Base-by-base conservation (phyloP, 2,329 filamentous ascomycete species). In the Aaosphaeria pasadenensis region DNA sequence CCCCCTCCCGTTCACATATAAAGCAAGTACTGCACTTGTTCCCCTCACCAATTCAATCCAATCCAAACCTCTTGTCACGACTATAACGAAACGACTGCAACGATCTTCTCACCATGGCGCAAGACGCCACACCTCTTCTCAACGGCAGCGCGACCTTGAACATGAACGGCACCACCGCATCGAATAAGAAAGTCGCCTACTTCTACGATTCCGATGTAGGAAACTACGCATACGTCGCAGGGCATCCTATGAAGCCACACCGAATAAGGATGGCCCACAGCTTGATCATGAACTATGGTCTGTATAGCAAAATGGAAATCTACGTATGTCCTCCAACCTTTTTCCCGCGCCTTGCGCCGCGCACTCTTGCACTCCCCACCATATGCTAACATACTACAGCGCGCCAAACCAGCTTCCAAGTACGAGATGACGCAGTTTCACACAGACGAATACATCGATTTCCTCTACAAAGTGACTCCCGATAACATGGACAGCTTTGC, bases 121-220 rank as follows among this genome's bases (percentile, higher is more conserved):
- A 36, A 45, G 42, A 31, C 41, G 33, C 44, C 36, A 29, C 45
- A 31, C 35, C 40, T 17, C 32, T 41, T 39, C 17, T 42, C 9
- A 7, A 11, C 39, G 24, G 9, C 7, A 40, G 9, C 39, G 7
- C 7, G 11, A 28, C 39, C 9, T 7, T 24, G 11, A 40, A 24
- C 39, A 13, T 9, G 33, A 36, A 11, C 46, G 64, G 66, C 50
- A 58, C 56, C 28, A 51, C 58, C 4, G 17, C 17, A 24, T 57
- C 60, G 30, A 55, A 63, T 5, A 95, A 94, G 75, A 90, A 92
- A 67, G 89, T 97, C 49, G 92, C 92, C 47, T 97, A 97, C 75
- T 97, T 97, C 73, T 97, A 97, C 80, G 92, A 97, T 69, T 95
- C 89, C 3, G 92, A 97, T 74, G 94, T 97, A 67, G 92, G 92